Conservation (phyloP, 106 monocot genomes). For the Dendrobium nobile region DNA sequence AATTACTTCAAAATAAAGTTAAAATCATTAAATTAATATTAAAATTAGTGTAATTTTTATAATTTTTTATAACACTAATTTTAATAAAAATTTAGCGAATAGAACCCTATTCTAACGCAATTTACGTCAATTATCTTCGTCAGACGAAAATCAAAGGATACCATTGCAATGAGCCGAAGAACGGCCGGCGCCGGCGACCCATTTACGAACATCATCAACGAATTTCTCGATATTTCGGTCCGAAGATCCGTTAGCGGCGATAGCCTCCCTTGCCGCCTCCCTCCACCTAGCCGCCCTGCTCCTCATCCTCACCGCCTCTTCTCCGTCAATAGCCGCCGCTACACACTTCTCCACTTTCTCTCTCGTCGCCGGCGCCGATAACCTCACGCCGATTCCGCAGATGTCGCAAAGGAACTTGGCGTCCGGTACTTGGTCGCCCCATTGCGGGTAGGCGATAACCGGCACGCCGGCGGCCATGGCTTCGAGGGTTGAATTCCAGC, state of each 20-base stretch:
- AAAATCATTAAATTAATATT: no score
- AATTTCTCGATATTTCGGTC: constrained; percentile 22
- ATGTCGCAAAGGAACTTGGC: constrained; percentile 56
- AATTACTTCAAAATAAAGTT: no score
- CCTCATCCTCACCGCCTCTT: constrained; percentile 9
- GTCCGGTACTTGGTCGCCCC: constrained; percentile 46
- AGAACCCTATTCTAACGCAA: no score
- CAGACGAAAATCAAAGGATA: no score
- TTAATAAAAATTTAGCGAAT: no score
- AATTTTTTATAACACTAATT: no score
- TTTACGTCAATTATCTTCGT: no score
- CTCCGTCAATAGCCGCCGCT: constrained; percentile 25
- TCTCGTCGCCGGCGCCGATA: constrained; percentile 17
- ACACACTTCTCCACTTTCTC: constrained; percentile 29
- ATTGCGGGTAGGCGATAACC: constrained; percentile 49
- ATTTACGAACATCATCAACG: constrained; percentile 12
- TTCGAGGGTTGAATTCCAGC: constrained; percentile 73
- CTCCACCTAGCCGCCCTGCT: constrained; percentile 21
- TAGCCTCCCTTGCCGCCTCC: constrained; percentile 15
- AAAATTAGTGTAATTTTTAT: no score
- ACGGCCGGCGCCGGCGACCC: neutral
- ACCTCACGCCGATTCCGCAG: constrained; percentile 32
- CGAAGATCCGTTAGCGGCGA: constrained; percentile 29
- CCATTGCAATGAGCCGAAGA: no score
- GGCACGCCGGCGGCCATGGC: constrained; percentile 49